Conservation (phyloP, 2,329 filamentous ascomycete species). For the Cladophialophora chaetospira region DNA sequence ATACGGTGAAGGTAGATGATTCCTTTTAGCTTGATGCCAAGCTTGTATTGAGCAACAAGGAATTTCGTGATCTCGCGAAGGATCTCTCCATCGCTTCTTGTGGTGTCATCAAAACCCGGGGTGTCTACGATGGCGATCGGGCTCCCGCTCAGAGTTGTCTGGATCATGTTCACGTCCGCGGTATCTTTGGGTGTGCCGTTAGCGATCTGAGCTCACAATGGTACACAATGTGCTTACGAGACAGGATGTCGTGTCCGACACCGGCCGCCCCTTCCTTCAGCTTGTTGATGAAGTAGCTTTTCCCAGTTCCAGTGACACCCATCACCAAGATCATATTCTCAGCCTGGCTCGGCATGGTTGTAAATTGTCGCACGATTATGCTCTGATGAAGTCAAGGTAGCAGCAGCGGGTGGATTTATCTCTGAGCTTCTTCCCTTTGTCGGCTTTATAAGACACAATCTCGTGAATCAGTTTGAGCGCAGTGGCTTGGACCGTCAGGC, state of each 20-base stretch:
- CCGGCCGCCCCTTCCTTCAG: neutral
- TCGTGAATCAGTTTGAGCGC: too few species aligned
- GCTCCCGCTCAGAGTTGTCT: neutral
- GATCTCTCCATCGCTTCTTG: constrained; percentile 10
- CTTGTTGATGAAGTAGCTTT: constrained; percentile 21
- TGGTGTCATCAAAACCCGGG: constrained; percentile 27
- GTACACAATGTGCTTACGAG: neutral
- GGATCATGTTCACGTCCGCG: neutral
- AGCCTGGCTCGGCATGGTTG: too few species aligned
- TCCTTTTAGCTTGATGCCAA: constrained; percentile 6
- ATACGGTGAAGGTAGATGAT: constrained; percentile 28
- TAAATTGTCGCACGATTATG: too few species aligned
- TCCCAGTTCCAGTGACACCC: constrained; percentile 21
- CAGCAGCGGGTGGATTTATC: too few species aligned
- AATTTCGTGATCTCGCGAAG: constrained; percentile 19
- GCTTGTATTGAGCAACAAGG: constrained; percentile 9
- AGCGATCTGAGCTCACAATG: too few species aligned
- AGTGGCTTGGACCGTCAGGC: too few species aligned
- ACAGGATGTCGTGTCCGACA: neutral
- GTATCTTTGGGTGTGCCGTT: neutral
- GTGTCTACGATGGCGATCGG: constrained; percentile 20
- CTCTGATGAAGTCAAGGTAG: too few species aligned
- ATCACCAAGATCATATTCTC: too few species aligned
- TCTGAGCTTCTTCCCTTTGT: too few species aligned
- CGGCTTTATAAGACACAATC: too few species aligned